Conservation (phyloP, 2,329 filamentous ascomycete species). For the Aspergillus pseudonomiae region DNA sequence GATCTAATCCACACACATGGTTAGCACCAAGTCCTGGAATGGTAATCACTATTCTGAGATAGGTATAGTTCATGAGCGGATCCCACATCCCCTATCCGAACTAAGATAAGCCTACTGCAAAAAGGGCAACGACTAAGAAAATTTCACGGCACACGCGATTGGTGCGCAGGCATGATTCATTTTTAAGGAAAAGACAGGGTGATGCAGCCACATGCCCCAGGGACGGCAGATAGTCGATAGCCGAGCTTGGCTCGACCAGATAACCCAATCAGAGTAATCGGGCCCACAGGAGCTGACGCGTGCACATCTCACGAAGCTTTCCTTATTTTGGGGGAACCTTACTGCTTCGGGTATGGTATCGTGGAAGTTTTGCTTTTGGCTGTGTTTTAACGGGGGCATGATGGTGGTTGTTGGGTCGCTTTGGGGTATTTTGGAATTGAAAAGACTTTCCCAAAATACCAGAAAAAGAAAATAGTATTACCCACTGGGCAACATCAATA, state of each 20-base stretch:
- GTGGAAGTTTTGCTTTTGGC: slow-evolving; percentile 11
- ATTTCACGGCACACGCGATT: slow-evolving; percentile 3
- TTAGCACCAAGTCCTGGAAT: not conserved
- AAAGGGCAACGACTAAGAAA: not conserved
- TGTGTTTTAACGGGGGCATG: not conserved
- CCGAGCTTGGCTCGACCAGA: slow-evolving; percentile 38
- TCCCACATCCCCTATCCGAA: not conserved
- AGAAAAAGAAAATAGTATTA: not conserved
- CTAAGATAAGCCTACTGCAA: slow-evolving; percentile 3
- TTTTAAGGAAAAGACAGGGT: slow-evolving; percentile 5
- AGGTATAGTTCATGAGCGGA: not conserved
- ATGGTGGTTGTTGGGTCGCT: not conserved
- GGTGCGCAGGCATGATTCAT: slow-evolving; percentile 4
- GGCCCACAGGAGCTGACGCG: slow-evolving; percentile 38
- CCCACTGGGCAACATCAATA: not conserved
- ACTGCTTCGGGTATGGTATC: slow-evolving; percentile 5
- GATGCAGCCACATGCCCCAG: slow-evolving; percentile 20
- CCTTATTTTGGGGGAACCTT: not conserved
- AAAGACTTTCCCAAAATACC: not conserved
- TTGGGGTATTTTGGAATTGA: not conserved
- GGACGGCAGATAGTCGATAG: slow-evolving; percentile 45
- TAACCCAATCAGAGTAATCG: slow-evolving; percentile 29
- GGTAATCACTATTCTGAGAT: not conserved
- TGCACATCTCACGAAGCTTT: slow-evolving; percentile 31
- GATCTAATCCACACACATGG: slow-evolving; percentile 6